Conservation (phyloP, 2,329 filamentous ascomycete genomes). For the Penicillium thymicola region DNA sequence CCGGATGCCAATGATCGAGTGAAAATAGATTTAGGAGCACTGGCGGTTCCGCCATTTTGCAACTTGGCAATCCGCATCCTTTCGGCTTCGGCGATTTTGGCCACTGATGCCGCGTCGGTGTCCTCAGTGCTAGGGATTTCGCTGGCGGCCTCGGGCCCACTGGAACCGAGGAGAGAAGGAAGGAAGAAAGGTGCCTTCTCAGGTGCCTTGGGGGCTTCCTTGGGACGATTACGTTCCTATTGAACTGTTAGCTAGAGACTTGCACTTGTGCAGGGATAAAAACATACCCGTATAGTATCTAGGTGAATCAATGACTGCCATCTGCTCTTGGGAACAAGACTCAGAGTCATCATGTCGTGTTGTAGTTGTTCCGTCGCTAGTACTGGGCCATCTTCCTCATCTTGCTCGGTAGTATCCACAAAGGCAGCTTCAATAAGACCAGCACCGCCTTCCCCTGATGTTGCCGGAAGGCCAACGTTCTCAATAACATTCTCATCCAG, state of each 20-base stretch:
- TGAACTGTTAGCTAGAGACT: constrained; percentile 12
- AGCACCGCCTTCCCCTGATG: constrained; percentile 76
- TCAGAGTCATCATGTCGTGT: constrained; percentile 79
- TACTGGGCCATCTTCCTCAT: constrained; percentile 53
- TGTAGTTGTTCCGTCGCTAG: constrained; percentile 71
- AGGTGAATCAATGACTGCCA: constrained; percentile 95
- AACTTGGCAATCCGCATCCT: constrained; percentile 68
- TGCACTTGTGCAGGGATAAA: not conserved
- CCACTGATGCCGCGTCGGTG: constrained; percentile 26
- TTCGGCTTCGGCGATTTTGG: constrained; percentile 44
- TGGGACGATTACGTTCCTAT: constrained; percentile 87
- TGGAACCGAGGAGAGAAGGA: constrained; percentile 46
- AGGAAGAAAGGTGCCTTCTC: constrained; percentile 97
- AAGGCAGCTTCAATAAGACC: constrained; percentile 75
- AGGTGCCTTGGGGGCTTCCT: constrained; percentile 82
- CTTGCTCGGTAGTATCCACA: constrained; percentile 51
- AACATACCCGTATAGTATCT: constrained; percentile 67
- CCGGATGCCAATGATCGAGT: constrained; percentile 48
- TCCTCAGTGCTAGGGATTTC: constrained; percentile 29
- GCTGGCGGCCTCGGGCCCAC: constrained; percentile 18
- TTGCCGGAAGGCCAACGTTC: constrained; percentile 65
- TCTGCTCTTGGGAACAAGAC: constrained; percentile 79
- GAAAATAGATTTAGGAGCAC: constrained; percentile 37
- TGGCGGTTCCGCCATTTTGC: constrained; percentile 48
- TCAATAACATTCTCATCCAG: constrained; percentile 74